These are phyloP conservation scores for Brassica carinata DNA, from an alignment of 345 rosid species.

Conservation along the genomic window DNA sequence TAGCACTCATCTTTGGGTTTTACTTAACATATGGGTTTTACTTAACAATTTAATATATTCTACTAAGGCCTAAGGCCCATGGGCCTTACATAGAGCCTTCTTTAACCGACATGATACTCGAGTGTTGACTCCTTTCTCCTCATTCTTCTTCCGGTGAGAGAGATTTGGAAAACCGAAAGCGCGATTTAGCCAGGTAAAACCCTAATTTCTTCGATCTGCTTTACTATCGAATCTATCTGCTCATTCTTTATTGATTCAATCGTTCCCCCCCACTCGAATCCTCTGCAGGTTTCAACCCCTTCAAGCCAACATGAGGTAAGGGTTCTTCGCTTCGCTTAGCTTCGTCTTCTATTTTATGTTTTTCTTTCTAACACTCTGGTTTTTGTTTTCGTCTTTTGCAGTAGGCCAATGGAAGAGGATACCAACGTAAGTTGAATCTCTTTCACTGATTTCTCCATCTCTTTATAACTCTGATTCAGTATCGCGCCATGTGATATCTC, in stretches of 20 bases:
- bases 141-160: background rate
- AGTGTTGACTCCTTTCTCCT: background rate
- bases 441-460: constrained; percentile 22
- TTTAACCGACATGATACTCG: background rate
- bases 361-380: background rate
- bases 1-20: background rate
- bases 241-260: background rate
- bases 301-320: constrained; percentile 49
- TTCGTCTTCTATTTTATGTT: background rate
- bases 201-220: constrained; percentile 34
- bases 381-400: constrained; percentile 30
- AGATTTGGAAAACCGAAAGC: constrained; percentile 24
- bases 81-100: background rate
- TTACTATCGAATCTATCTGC: background rate
- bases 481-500: background rate
- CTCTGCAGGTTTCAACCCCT: constrained; percentile 1
- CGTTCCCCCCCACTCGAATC: background rate
- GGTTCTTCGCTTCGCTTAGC: constrained; percentile 15
- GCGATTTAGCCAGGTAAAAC: constrained; percentile 36
- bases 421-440: constrained; percentile 42
- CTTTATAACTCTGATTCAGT: background rate
- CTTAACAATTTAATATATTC: background rate
- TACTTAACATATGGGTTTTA: background rate
- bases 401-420: constrained; percentile 83
- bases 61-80: background rate